Base-by-base conservation (phyloP, 345 rosid species). In the Alliaria petiolata region DNA sequence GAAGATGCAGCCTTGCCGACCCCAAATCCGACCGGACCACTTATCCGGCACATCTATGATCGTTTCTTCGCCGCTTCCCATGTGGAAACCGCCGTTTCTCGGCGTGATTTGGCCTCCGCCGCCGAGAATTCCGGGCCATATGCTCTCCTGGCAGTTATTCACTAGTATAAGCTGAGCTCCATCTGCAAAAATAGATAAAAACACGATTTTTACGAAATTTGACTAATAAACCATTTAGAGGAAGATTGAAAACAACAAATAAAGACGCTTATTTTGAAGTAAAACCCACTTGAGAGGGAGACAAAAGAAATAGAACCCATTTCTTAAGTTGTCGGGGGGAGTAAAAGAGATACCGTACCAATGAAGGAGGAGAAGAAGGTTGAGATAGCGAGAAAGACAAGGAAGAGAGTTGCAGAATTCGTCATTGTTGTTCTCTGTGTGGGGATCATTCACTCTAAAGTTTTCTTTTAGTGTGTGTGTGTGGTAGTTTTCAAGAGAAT, bases 1-100 rank as follows among this genome's bases (percentile, higher is more conserved):
- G 14, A 89, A 92, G 46, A n/a, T 40, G 34, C 96, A 92, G 7
- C 96, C 98, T 80, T 89, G 95, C 62, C 98, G 69, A 8, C 82
- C 96, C 98, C 98, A 89, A 12, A 92, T 68, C 35, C 96, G 67
- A 36, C 97, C 97, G 0, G 96, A 89, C 97, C 97, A 92, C 62
- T 87, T 86, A 3, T 83, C 83, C 0, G 93, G 90, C 26, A 86
- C 72, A n/a, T 92, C 88, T 2, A 92, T 4, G 3, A 87, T 87
- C 0, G 79, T 80, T 75, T 92, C 96, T 70, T 87, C 83, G 4
- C 89, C 91, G 28, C 87, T 83, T 46, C 82, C 82, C 9, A 91
- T 87, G 60, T 71, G 82, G 65, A 91, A 88, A 0, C 97, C 95
- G 0, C 95, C 97, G 28, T 83, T 76, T 65, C 74, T 73, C 0